A percentile compares a stretch with the other conserved stretches of the same genome.
These are phyloP conservation scores for Babesia bigemina DNA, from an alignment of 169 alveolate genomes.

Conservation along the genomic window DNA sequence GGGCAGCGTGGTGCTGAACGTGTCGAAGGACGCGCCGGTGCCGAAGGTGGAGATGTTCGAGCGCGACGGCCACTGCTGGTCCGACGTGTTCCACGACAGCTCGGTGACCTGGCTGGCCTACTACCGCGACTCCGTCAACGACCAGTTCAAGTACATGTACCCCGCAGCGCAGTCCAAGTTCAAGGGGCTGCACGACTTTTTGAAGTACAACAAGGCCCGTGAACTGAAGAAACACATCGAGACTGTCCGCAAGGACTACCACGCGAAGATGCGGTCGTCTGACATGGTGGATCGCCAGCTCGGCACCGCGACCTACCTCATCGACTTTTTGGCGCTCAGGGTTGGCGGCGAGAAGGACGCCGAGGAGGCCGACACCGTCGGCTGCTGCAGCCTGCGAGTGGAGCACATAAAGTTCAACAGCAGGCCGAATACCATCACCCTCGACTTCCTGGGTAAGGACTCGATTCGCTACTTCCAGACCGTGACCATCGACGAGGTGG, in stretches of 20 bases:
- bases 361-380: conserved; percentile 99
- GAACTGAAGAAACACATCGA: conserved; percentile 78
- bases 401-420: conserved; percentile 90
- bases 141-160: conserved; percentile 91
- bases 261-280: conserved; percentile 89
- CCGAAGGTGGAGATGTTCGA: conserved; percentile 88
- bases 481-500: conserved; percentile 85
- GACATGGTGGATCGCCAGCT: conserved; percentile 87
- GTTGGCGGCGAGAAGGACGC: conserved; percentile 99
- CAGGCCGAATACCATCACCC: conserved; percentile 64
- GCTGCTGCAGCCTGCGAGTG: conserved; percentile 98
- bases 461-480: conserved; percentile 96
- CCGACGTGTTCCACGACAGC: conserved; percentile 93
- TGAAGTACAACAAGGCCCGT: conserved; percentile 96
- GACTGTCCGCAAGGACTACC: conserved; percentile 59
- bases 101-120: conserved; percentile 96
- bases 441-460: conserved; percentile 97
- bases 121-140: conserved; percentile 91
- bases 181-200: conserved; percentile 93
- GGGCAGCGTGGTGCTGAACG: conserved; percentile 92
- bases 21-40: conserved; percentile 94
- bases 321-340: conserved; percentile 98
- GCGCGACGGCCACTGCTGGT: conserved; percentile 97
- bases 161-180: conserved; percentile 94
- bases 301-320: conserved; percentile 98